These are phyloP conservation scores for Agrocybe praecox DNA, from an alignment of 768 basidiomycete species.

Conservation along the genomic window DNA sequence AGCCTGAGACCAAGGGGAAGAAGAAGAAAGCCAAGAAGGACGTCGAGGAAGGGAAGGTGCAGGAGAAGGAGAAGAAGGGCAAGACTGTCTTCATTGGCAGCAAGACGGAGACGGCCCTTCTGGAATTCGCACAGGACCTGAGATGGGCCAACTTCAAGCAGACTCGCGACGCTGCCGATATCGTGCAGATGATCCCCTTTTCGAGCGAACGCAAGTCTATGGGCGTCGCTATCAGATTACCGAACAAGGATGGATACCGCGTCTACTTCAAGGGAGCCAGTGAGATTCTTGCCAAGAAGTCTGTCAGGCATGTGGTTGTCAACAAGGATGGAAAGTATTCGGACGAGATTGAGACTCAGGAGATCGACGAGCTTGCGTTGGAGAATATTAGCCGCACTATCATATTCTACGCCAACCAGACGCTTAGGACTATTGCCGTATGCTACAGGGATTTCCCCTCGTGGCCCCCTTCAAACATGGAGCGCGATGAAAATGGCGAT, in stretches of 20 bases:
- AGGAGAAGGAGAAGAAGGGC: neutral
- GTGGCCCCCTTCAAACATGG: conserved; percentile 75
- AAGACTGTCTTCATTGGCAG: conserved; percentile 74
- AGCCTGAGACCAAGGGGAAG: conserved; percentile 27
- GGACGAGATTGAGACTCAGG: conserved; percentile 50
- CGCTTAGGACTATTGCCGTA: conserved; percentile 89
- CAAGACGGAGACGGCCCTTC: conserved; percentile 94
- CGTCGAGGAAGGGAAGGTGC: neutral
- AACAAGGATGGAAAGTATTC: conserved; percentile 30
- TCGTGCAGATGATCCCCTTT: conserved; percentile 92
- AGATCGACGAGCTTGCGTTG: conserved; percentile 65
- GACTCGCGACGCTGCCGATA: conserved; percentile 58
- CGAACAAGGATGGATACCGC: conserved; percentile 52
- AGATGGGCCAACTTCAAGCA: conserved; percentile 74
- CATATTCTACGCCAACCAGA: conserved; percentile 98
- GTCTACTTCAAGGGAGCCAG: conserved; percentile 92
- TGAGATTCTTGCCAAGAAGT: conserved; percentile 86
- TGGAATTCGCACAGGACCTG: conserved; percentile 82
- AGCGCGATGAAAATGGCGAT: conserved; percentile 49
- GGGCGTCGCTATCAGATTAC: conserved; percentile 80
- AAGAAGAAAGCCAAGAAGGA: conserved; percentile 38
- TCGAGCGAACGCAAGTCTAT: conserved; percentile 93
- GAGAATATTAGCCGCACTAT: conserved; percentile 92
- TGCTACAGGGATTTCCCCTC: conserved; percentile 86
- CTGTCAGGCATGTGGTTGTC: conserved; percentile 75